phyloP scores from a whole-genome alignment of 768 basidiomycete species.

The Clavulina sp. region DNA sequence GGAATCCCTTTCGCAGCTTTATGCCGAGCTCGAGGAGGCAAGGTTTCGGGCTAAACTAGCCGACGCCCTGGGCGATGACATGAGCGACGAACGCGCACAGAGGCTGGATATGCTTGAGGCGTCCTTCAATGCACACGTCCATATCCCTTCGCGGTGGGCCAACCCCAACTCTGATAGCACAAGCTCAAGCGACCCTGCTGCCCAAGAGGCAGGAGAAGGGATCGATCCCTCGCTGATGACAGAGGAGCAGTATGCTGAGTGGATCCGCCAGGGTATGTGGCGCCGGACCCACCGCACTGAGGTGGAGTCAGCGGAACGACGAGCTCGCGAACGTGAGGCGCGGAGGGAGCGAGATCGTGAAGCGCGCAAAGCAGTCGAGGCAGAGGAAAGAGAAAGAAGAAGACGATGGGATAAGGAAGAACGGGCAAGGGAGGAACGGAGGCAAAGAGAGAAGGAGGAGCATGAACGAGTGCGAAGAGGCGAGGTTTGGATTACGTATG shows the following conservation, averaged over 20 bases:
- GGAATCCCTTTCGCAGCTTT: conserved; percentile 23
- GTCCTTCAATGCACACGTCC: conserved; percentile 46
- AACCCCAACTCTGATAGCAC: conserved; percentile 15
- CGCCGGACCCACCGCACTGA: conserved; percentile 23
- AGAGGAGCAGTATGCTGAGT: conserved; percentile 78
- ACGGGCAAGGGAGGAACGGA: background rate
- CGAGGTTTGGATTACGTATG: conserved; percentile 36
- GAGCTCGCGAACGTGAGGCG: conserved; percentile 5
- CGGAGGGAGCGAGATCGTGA: conserved; percentile 9
- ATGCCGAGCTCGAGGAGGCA: conserved; percentile 41
- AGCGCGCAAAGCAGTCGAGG: conserved; percentile 4
- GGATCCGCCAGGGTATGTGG: conserved; percentile 78
- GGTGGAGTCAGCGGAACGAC: conserved; percentile 5
- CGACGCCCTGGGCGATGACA: conserved; percentile 55
- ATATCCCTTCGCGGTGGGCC: conserved; percentile 58
- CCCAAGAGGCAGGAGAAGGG: too few relatives aligned
- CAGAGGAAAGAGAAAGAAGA: conserved; percentile 6
- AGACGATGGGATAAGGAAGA: conserved; percentile 8
- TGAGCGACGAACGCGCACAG: too few relatives aligned
- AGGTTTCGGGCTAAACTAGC: conserved; percentile 58
- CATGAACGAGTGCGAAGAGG: background rate
- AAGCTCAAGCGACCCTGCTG: conserved; percentile 23
- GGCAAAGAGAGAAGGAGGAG: conserved; percentile 6
- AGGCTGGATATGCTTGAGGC: conserved; percentile 45
- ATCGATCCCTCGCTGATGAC: conserved; percentile 39